Evolutionary conservation across 371 early-diverging fungal genomes (phyloP).

Genomic region (Sporodiniella umbellata): DNA sequence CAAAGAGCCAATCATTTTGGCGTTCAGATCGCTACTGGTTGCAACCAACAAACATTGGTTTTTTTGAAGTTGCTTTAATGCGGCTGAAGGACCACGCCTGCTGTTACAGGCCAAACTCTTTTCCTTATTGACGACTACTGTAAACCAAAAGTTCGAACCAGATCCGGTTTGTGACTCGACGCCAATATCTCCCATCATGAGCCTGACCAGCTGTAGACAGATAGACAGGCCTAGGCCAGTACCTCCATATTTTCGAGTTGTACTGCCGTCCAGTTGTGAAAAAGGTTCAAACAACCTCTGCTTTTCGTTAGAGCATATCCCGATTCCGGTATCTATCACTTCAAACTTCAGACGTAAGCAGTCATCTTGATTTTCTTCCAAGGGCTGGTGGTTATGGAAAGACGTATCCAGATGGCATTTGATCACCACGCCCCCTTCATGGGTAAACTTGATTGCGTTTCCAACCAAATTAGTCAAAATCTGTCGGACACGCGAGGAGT

Average conservation of each 20-base stretch:
- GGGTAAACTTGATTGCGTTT: conserved; percentile 68
- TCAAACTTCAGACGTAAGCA: conserved; percentile 40
- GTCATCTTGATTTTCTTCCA: conserved; percentile 22
- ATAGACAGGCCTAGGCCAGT: conserved; percentile 66
- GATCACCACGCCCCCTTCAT: conserved; percentile 54
- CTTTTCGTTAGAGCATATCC: conserved; percentile 54
- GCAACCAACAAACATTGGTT: conserved; percentile 35
- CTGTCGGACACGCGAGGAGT: conserved; percentile 44
- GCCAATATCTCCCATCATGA: conserved; percentile 54
- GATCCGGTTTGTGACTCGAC: conserved; percentile 49
- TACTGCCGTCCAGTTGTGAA: conserved; percentile 60
- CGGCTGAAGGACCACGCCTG: conserved; percentile 7
- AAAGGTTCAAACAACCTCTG: conserved; percentile 58
- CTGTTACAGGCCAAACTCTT: conserved; percentile 9
- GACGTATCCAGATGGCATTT: conserved; percentile 29
- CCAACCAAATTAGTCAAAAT: conserved; percentile 50
- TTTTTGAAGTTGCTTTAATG: conserved; percentile 12
- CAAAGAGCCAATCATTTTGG: conserved; percentile 35
- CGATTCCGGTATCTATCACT: conserved; percentile 64
- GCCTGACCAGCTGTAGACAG: conserved; percentile 49
- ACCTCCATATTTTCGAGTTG: conserved; percentile 59
- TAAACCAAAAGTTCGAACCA: conserved; percentile 62
- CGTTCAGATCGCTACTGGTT: conserved; percentile 29
- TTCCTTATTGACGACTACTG: conserved; percentile 33
- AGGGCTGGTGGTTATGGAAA: conserved; percentile 3